phyloP scores from a whole-genome alignment of 1,284 basidiomycete species.

The Amylostereum areolatum region DNA sequence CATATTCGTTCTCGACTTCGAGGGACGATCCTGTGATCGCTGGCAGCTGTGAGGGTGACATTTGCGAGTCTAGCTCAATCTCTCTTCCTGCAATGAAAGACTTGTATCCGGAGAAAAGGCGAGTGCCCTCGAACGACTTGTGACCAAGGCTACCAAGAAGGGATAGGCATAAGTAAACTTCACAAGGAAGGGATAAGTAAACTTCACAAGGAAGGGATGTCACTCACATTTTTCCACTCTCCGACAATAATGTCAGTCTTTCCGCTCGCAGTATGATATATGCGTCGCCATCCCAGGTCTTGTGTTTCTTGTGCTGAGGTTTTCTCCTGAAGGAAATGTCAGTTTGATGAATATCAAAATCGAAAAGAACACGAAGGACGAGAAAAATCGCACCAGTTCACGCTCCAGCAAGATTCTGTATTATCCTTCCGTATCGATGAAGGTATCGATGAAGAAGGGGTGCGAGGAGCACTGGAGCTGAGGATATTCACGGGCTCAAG shows the following conservation, averaged over 20 bases:
- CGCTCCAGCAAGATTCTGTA: conserved; percentile 52
- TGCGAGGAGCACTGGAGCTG: too few species aligned
- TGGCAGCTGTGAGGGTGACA: conserved; percentile 47
- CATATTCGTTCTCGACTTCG: conserved; percentile 20
- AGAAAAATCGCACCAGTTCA: conserved; percentile 50
- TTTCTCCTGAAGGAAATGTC: conserved; percentile 51
- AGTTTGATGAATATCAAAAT: conserved; percentile 1
- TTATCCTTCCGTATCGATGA: conserved; percentile 5
- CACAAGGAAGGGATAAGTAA: conserved; percentile 3
- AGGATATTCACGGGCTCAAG: conserved; percentile 40
- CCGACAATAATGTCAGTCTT: conserved; percentile 57
- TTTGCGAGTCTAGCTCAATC: conserved; percentile 50
- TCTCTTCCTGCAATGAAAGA: conserved; percentile 54
- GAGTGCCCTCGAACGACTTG: conserved; percentile 53
- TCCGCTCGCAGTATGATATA: conserved; percentile 47
- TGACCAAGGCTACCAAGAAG: conserved; percentile 47
- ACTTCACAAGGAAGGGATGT: conserved; percentile 2
- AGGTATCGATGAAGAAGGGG: not conserved
- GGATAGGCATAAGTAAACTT: conserved; percentile 6
- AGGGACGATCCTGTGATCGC: conserved; percentile 25
- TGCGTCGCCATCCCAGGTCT: conserved; percentile 84
- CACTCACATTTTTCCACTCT: conserved; percentile 62
- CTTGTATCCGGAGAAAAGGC: conserved; percentile 42
- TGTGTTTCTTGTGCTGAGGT: conserved; percentile 75
- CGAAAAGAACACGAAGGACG: conserved; percentile 3